Percentiles rank a stretch among this genome's conserved stretches.
These are phyloP conservation scores for Dacryopinax primogenitus DNA, from an alignment of 768 basidiomycete species.

Conservation along the genomic window DNA sequence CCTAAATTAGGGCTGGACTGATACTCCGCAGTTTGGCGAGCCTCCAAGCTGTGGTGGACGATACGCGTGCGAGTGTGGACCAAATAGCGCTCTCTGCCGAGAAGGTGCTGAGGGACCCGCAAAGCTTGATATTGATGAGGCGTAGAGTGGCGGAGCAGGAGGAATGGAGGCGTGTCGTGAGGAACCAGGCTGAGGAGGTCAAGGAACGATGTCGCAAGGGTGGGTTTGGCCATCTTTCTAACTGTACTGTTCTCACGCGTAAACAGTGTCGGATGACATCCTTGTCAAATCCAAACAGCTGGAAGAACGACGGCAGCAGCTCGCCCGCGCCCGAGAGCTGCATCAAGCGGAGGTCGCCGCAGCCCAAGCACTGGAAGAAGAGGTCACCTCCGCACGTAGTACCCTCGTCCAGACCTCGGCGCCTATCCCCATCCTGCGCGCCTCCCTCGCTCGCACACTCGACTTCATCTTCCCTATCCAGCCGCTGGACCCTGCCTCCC, in stretches of 20 bases:
- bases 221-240: not conserved
- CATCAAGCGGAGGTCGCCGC: not conserved
- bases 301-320: not conserved
- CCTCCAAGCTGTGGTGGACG: slow-evolving; percentile 4
- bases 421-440: not conserved
- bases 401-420: not conserved
- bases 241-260: not conserved
- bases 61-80: not conserved
- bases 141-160: not conserved
- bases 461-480: slow-evolving; percentile 81
- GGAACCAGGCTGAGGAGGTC: slow-evolving; percentile 8
- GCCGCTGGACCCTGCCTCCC: slow-evolving; percentile 63
- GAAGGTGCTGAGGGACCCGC: not conserved
- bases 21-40: not conserved
- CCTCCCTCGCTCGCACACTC: slow-evolving; percentile 48
- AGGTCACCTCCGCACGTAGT: not conserved
- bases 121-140: not conserved
- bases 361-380: not conserved
- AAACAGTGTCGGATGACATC: not conserved
- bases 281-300: not conserved
- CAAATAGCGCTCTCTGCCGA: not conserved
- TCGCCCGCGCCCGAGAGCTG: not conserved
- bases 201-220: slow-evolving; percentile 6
- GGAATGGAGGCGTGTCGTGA: not conserved
- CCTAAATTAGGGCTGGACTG: not conserved